phyloP scores from a whole-genome alignment of 2,329 filamentous ascomycete species.

The Pseudogymnoascus sp. region DNA sequence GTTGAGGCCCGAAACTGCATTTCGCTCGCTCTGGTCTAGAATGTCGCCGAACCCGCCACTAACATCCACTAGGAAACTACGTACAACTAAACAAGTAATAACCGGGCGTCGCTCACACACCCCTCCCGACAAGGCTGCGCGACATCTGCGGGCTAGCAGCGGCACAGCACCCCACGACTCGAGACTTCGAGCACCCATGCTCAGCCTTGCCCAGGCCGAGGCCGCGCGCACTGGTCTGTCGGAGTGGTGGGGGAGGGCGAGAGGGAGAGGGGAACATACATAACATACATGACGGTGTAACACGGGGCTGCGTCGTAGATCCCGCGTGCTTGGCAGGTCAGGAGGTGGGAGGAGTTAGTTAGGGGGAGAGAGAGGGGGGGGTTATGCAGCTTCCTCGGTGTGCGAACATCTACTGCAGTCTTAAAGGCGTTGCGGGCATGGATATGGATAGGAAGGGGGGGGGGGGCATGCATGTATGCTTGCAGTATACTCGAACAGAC shows the following conservation, averaged over 20 bases:
- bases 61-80: conserved; percentile 35
- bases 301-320: conserved; percentile 1
- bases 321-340: not conserved
- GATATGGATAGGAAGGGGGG: not conserved
- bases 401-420: not conserved
- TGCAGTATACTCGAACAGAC: not conserved
- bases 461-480: not conserved
- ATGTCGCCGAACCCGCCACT: not conserved
- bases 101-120: conserved; percentile 9
- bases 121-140: not conserved
- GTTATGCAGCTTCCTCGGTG: not conserved
- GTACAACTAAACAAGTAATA: conserved; percentile 34
- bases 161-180: not conserved
- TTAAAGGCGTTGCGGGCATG: not conserved
- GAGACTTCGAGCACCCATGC: not conserved
- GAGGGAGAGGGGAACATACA: not conserved
- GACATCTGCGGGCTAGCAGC: not conserved
- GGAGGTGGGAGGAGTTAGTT: not conserved
- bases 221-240: not conserved
- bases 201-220: not conserved
- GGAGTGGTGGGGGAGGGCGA: not conserved
- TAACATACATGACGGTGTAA: conserved; percentile 3
- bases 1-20: not conserved
- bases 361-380: not conserved
- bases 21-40: not conserved